Base-by-base conservation (phyloP, 139 green algal genomes). In the Haematococcus lacustris region DNA sequence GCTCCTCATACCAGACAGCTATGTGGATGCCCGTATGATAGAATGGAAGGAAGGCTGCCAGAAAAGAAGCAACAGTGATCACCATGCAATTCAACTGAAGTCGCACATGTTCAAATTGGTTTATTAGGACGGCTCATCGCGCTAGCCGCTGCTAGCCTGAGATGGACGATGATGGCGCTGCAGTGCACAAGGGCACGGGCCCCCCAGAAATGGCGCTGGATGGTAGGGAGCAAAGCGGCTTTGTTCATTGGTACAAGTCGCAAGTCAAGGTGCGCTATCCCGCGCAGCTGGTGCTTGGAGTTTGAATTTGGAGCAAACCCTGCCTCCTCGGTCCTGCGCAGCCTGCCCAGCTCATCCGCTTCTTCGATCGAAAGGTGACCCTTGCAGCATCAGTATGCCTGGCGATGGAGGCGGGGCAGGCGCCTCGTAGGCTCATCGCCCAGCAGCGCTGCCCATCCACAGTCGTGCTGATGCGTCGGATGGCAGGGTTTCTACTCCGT, bases 401-500 rank as follows among this genome's bases (percentile, higher is more conserved):
- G 3, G 1, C 30, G 28, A 51, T 39, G 21, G 1, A 39, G 39
- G 2, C 5, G 1, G 6, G 41, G 35, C 51, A 30, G 17, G 32
- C 40, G 25, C 51, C 26, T 21, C 57, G 17, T 40, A 34, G 2
- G 47, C 60, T 38, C 9, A 38, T 7, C 5, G 9, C 17, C 62
- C 37, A n/a, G 0, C 40, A n/a, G 39, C 26, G 6, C 57, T 23
- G 39, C 28, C 4, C 34, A 43, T 38, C 9, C 32, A 3, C 5
- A 37, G 30, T 69, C 37, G 17, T 17, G n/a, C n/a, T n/a, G n/a
- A n/a, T n/a, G n/a, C n/a, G n/a, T n/a, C n/a, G n/a, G 17, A 13
- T 26, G 30, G 17, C 84, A 91, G 84, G 80, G 82, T 9, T 95
- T 88, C 68, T 94, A 91, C 71, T 90, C 93, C 0, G 85, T 92